Base-by-base conservation (phyloP, 345 rosid genomes). In the Orychophragmus violaceus region DNA sequence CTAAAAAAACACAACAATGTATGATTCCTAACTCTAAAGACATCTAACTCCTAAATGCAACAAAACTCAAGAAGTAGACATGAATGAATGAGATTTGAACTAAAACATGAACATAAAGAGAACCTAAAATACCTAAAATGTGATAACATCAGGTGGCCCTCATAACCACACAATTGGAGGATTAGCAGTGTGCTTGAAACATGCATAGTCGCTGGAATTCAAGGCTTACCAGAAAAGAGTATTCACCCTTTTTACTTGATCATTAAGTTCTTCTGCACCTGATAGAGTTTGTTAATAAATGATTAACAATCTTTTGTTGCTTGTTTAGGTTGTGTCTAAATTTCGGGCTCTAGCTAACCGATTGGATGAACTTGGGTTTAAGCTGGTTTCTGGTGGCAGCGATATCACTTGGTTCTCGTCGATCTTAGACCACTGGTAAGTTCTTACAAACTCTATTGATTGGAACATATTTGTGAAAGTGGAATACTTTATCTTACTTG, bases 131-230 rank as follows among this genome's bases (percentile, higher is more conserved):
- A n/a, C n/a, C n/a, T n/a, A n/a, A n/a, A n/a, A n/a, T n/a, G n/a
- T n/a, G n/a, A n/a, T n/a, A n/a, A n/a, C n/a, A n/a, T n/a, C n/a
- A n/a, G 98, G 98, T 75, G 97, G 97, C 56, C 97, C 96, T 59
- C 97, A 89, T 84, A 93, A 90, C 78, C 98, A 93, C 84, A 87
- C 97, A 41, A 87, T 90, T 39, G 94, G 97, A 35, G 96, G 90
- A 29, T 82, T 93, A 60, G 90, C 97, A 14, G 98, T 93, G 63
- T 86, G 94, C 77, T 79, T 93, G 80, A 90, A 93, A 78, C 89
- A 85, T 71, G 94, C 88, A 21, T 86, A 86, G 67, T 83, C 87
- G 3, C 78, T 83, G 1, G 86, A 83, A 58, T 90, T 93, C 59
- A 82, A 84, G 75, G 78, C 80, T 68, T 90, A 93, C 67, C 96